Conservation (phyloP, 805 yeast genomes). For the Clavispora asparagi region DNA sequence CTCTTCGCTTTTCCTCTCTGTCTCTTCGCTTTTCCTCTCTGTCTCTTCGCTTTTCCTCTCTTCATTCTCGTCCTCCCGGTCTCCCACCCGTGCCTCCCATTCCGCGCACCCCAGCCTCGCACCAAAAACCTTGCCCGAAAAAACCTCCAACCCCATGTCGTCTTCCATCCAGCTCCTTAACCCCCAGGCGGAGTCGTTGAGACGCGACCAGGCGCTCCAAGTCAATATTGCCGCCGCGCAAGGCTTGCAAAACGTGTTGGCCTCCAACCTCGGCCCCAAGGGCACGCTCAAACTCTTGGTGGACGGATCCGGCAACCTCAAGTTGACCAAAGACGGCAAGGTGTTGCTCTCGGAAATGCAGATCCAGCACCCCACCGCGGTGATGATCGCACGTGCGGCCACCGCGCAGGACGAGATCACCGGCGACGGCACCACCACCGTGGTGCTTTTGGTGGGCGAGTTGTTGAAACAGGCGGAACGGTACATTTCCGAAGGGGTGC, state of each 20-base stretch:
- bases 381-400: slow-evolving; percentile 83
- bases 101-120: not conserved
- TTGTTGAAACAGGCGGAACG: slow-evolving; percentile 91
- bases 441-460: slow-evolving; percentile 90
- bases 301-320: slow-evolving; percentile 93
- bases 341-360: slow-evolving; percentile 94
- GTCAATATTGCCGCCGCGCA: slow-evolving; percentile 96
- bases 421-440: slow-evolving; percentile 99
- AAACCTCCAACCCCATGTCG: slow-evolving; percentile 29
- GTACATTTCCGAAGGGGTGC: slow-evolving; percentile 87
- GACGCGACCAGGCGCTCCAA: slow-evolving; percentile 91
- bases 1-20: no score
- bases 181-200: slow-evolving; percentile 96
- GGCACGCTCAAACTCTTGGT: slow-evolving; percentile 96
- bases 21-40: no score
- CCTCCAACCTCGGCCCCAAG: slow-evolving; percentile 92
- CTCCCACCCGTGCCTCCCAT: no score
- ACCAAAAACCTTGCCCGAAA: not conserved
- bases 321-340: slow-evolving; percentile 95
- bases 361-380: slow-evolving; percentile 55
- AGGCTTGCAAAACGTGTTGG: slow-evolving; percentile 88
- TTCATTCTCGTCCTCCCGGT: no score
- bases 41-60: no score
- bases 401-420: slow-evolving; percentile 98
- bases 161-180: slow-evolving; percentile 80